Conservation (phyloP, 257 asterid genomes). For the Solanum verrucosum region DNA sequence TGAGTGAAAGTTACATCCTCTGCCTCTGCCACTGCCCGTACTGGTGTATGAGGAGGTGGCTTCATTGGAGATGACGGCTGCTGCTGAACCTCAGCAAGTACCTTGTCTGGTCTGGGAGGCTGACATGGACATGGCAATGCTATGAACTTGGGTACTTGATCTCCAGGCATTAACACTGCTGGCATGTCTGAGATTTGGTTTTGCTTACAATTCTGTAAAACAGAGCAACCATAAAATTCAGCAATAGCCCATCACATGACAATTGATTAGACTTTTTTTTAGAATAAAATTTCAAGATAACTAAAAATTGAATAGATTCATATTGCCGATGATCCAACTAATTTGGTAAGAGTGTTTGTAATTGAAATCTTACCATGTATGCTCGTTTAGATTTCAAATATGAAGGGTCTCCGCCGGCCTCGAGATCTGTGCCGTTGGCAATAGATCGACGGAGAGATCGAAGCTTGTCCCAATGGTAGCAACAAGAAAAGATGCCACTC, state of each 20-base stretch:
- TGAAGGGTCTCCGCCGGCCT: conserved; percentile 23
- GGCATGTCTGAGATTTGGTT: conserved; percentile 48
- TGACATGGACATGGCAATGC: conserved; percentile 65
- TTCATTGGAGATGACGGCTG: conserved; percentile 17
- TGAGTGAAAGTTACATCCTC: not conserved
- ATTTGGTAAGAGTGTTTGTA: not conserved
- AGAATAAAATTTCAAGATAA: not conserved
- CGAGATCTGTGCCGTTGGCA: conserved; percentile 13
- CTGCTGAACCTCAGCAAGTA: conserved; percentile 20
- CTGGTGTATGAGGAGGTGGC: conserved; percentile 23
- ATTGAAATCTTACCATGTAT: conserved; percentile 22
- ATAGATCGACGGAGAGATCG: conserved; percentile 49
- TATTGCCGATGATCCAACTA: not conserved
- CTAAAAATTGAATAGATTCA: not conserved
- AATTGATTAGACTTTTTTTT: too few relatives aligned
- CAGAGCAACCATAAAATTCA: not conserved
- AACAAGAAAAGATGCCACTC: conserved; percentile 88
- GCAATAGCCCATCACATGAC: not conserved
- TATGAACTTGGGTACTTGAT: conserved; percentile 46
- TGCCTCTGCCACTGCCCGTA: conserved; percentile 12
- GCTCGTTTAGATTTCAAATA: conserved; percentile 36
- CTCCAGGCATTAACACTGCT: conserved; percentile 83
- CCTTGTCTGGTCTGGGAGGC: conserved; percentile 23
- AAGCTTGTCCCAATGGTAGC: conserved; percentile 96
- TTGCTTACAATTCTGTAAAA: conserved; percentile 34